These are phyloP conservation scores for Sugiyamaella floridensis DNA, from an alignment of 805 yeast genomes.

Conservation along the genomic window DNA sequence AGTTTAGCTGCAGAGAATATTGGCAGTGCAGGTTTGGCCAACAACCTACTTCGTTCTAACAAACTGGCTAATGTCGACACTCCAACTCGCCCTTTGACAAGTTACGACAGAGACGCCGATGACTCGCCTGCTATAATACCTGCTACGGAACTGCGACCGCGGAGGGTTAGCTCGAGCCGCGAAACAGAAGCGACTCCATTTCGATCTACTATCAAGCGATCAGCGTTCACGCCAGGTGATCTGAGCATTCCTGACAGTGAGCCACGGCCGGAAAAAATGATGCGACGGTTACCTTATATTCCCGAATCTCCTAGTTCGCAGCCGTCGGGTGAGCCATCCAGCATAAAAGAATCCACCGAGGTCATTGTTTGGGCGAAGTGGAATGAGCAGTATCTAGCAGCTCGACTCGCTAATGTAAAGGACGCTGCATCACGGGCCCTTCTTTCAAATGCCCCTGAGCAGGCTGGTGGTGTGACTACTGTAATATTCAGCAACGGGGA, in stretches of 20 bases:
- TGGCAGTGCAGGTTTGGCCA: not conserved
- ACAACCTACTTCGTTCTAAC: too few relatives aligned
- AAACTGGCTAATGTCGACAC: too few relatives aligned
- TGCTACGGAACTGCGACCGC: not conserved
- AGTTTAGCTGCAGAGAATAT: not conserved
- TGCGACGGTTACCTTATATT: not conserved
- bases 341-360: not conserved
- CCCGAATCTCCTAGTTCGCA: not conserved
- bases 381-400: not conserved
- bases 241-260: not conserved
- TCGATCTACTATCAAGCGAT: not conserved
- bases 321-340: not conserved
- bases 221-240: not conserved
- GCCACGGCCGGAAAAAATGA: not conserved
- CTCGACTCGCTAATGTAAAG: not conserved
- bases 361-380: not conserved
- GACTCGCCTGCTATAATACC: not conserved
- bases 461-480: not conserved
- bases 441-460: not conserved
- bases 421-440: not conserved
- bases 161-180: not conserved
- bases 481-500: conserved; percentile 11
- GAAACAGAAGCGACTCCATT: not conserved
- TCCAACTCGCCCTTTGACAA: too few relatives aligned
- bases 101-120: not conserved